Conservation (phyloP, 2,329 filamentous ascomycete species). For the Alternaria gansuensis region DNA sequence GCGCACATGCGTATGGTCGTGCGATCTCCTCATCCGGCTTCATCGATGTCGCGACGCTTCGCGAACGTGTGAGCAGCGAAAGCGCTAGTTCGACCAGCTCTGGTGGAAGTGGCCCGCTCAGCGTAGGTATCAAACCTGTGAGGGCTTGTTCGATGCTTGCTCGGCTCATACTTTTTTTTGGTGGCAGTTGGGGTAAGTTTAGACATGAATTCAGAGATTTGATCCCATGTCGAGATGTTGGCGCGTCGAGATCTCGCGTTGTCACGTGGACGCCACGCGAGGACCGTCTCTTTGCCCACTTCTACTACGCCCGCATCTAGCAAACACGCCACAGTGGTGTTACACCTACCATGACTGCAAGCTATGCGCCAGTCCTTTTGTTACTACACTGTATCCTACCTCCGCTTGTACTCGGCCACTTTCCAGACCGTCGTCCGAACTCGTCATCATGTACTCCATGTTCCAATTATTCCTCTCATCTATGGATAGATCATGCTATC, state of each 20-base stretch:
- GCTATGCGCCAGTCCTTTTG: too few species aligned
- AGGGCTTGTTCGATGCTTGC: constrained; percentile 46
- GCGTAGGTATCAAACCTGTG: constrained; percentile 55
- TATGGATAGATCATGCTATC: too few species aligned
- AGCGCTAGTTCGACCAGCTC: constrained; percentile 47
- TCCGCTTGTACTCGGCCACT: too few species aligned
- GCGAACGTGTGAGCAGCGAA: constrained; percentile 49
- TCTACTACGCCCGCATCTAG: not conserved
- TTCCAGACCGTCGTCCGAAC: too few species aligned
- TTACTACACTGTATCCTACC: too few species aligned
- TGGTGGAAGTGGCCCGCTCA: constrained; percentile 45
- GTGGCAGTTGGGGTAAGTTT: not conserved
- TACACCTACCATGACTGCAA: too few species aligned
- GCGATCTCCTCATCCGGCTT: constrained; percentile 52
- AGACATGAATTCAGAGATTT: not conserved
- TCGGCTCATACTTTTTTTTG: constrained; percentile 38
- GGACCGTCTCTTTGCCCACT: not conserved
- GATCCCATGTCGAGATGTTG: not conserved
- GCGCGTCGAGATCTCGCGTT: constrained; percentile 24
- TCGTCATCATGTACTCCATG: too few species aligned
- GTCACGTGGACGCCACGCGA: constrained; percentile 20
- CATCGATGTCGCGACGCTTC: constrained; percentile 59
- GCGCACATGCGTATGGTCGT: constrained; percentile 50
- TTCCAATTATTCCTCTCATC: too few species aligned
- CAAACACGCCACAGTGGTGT: too few species aligned